A percentile compares a stretch with the other conserved stretches of the same genome.
These are phyloP conservation scores for Vitis hybrid DNA, from an alignment of 177 flowering plant species.

Conservation along the genomic window DNA sequence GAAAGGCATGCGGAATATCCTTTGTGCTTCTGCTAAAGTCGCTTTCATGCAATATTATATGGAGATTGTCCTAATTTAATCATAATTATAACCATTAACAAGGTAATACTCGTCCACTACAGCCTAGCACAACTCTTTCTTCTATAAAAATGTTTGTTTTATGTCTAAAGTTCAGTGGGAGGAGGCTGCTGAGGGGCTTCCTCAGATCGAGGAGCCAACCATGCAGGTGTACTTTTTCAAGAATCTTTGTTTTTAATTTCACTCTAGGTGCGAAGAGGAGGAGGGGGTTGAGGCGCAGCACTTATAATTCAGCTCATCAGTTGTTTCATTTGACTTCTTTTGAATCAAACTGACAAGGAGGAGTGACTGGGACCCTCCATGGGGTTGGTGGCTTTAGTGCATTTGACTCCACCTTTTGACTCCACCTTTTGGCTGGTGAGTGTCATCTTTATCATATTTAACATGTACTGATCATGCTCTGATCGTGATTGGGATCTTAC, in stretches of 20 bases:
- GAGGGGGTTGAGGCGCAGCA: not conserved
- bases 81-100: not conserved
- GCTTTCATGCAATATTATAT: not conserved
- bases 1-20: not conserved
- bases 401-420: not conserved
- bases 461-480: too few species aligned
- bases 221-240: not conserved
- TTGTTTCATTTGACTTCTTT: not conserved
- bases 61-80: not conserved
- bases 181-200: not conserved
- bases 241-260: not conserved
- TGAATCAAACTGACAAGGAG: not conserved
- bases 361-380: conserved; percentile 1
- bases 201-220: conserved; percentile 7
- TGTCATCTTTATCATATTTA: too few species aligned
- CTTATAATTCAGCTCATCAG: not conserved
- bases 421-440: not conserved
- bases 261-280: not conserved
- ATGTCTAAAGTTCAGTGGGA: too few species aligned
- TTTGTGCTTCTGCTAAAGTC: not conserved
- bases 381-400: not conserved
- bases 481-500: too few species aligned
- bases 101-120: not conserved
- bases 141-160: too few species aligned
- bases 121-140: not conserved